Evolutionary conservation across 2,329 filamentous ascomycete genomes (phyloP), one percentile per base, ranked within the genome.

Genomic region (Graphilbum fragrans): DNA sequence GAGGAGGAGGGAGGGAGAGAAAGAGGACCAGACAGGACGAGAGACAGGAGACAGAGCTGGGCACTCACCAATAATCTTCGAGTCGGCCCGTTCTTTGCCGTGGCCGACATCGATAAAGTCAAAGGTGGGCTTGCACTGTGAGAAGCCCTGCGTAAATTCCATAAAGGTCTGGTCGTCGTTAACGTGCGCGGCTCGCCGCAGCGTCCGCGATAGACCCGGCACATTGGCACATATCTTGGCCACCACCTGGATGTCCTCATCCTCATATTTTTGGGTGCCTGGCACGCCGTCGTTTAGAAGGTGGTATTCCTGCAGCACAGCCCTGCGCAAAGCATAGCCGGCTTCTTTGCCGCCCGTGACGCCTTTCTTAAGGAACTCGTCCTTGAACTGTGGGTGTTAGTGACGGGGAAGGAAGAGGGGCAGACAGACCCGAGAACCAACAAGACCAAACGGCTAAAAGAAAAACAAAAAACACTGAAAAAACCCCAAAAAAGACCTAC

Each of bases 31-130:
- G 19, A 16, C n/a, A 22, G 16, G n/a, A n/a, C n/a, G n/a, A n/a
- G 34, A 27, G 25, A 33, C 11, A 33, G 17, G 31, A 33, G 10
- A 12, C 25, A 29, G 3, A 23, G n/a, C 38, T 1, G 2, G 23
- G 29, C 36, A 45, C 57, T 38, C 55, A 75, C 74, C 74, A 65
- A 67, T 70, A 48, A 81, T 71, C 55, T 80, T 80, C 37, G 66
- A 66, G 52, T 76, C 72, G 8, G 70, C 68, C 38, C 70, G 63
- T 50, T 78, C 73, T 53, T 76, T 77, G 35, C 68, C 68, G 49
- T 66, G 58, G 27, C 76, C 75, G 41, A 80, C 67, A 51, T 81
- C 75, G 43, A 80, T 61, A 59, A 79, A 80, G 55, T 80, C 74
- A 59, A 80, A 78, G 11, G 67, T 68, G 10, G 72, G 64, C 47